phyloP scores from a whole-genome alignment of 768 basidiomycete species.

The Leucosporidium yakuticum region DNA sequence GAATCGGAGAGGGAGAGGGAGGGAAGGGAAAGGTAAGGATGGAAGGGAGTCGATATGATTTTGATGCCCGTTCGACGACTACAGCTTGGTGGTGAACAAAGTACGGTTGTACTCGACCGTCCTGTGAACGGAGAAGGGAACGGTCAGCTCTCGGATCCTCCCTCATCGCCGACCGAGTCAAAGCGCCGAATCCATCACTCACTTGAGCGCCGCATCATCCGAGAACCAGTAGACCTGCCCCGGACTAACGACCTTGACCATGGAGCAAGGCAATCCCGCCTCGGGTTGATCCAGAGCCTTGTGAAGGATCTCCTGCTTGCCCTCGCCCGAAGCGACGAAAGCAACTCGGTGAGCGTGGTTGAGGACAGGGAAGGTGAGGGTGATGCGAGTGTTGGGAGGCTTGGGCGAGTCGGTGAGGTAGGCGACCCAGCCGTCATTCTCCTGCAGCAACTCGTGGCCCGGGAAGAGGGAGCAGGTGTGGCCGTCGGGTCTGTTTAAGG shows the following conservation, averaged over 20 bases:
- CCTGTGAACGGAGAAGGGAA: background rate
- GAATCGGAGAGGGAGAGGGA: too few species aligned
- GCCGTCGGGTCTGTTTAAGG: constrained; percentile 47
- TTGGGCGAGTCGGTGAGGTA: constrained; percentile 90
- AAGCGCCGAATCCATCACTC: background rate
- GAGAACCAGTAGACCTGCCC: constrained; percentile 94
- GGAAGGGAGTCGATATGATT: too few species aligned
- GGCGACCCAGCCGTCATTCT: constrained; percentile 90
- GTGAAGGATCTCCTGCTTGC: constrained; percentile 69
- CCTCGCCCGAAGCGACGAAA: constrained; percentile 79
- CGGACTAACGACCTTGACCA: constrained; percentile 68
- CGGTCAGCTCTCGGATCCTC: background rate
- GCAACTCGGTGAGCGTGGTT: constrained; percentile 81
- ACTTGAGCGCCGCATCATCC: constrained; percentile 67
- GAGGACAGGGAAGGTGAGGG: constrained; percentile 83
- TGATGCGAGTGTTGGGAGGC: constrained; percentile 81
- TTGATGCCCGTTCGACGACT: too few species aligned
- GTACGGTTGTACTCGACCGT: background rate
- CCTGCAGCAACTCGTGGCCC: constrained; percentile 73
- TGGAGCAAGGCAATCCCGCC: constrained; percentile 69
- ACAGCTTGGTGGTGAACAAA: background rate
- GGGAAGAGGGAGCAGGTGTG: constrained; percentile 98
- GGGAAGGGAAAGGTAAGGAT: too few species aligned
- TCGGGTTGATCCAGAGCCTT: constrained; percentile 75
- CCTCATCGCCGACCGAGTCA: background rate